Evolutionary conservation across 768 basidiomycete species (phyloP).

Genomic region (Pulveroboletus sp.): DNA sequence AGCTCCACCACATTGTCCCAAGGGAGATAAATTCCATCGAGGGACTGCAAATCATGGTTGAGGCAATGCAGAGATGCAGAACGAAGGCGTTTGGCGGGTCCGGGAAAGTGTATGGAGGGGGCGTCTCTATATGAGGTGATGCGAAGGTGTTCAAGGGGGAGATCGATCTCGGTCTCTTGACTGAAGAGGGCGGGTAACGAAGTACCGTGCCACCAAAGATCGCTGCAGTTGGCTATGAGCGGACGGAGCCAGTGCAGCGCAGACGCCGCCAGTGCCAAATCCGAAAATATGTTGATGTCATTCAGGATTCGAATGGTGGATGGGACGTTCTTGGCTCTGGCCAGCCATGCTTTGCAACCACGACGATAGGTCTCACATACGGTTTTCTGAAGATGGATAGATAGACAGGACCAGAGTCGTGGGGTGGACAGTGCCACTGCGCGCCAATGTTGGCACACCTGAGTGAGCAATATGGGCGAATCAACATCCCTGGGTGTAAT

Average conservation of each 20-base stretch:
- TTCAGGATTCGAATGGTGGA: conserved; percentile 26
- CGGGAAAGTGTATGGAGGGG: conserved; percentile 15
- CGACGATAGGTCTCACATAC: conserved; percentile 9
- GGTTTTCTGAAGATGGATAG: conserved; percentile 16
- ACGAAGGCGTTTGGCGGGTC: conserved; percentile 15
- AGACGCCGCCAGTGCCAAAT: conserved; percentile 2
- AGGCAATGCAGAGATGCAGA: conserved; percentile 20
- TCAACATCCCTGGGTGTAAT: conserved; percentile 18
- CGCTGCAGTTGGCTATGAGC: conserved; percentile 19
- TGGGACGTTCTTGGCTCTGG: conserved; percentile 28
- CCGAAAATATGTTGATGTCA: conserved; percentile 15
- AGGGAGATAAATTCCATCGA: conserved; percentile 23
- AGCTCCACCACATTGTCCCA: conserved; percentile 27
- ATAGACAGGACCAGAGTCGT: conserved; percentile 30
- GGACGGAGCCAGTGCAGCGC: conserved; percentile 22
- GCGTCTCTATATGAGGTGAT: conserved; percentile 18
- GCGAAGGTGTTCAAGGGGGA: conserved; percentile 19
- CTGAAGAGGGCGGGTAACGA: conserved; percentile 19
- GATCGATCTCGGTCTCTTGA: neutral
- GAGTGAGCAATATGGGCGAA: conserved; percentile 26
- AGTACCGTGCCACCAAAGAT: conserved; percentile 34
- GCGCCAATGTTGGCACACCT: conserved; percentile 31
- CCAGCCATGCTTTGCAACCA: conserved; percentile 25
- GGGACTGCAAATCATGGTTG: conserved; percentile 20
- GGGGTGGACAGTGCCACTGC: conserved; percentile 30